Evolutionary conservation across 2,329 filamentous ascomycete species (phyloP).

Genomic region (Neurospora sp.): DNA sequence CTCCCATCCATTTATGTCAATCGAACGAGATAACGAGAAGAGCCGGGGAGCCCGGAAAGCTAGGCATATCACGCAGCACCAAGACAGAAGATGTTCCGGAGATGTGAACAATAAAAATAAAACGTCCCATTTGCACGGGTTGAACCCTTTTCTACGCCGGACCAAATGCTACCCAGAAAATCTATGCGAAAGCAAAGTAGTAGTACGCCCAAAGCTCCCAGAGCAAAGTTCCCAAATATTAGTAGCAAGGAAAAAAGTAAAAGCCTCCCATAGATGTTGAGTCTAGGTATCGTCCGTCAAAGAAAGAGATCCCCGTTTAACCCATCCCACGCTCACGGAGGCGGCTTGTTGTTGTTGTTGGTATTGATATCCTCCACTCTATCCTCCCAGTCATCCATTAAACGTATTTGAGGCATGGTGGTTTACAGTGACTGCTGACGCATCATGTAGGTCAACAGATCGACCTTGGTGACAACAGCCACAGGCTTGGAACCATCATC

Average conservation of each 20-base stretch:
- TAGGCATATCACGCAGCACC: too few species aligned
- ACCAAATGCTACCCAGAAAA: constrained; percentile 2
- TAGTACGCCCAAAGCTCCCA: constrained; percentile 3
- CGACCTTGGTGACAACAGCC: constrained; percentile 92
- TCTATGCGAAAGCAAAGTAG: constrained; percentile 3
- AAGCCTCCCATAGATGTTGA: constrained; percentile 22
- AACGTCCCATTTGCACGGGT: constrained; percentile 16
- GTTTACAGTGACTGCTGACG: constrained; percentile 39
- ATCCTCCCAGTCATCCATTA: background rate
- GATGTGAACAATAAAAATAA: background rate
- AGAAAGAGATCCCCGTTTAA: background rate
- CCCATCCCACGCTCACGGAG: background rate
- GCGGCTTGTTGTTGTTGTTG: background rate
- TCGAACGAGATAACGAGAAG: too few species aligned
- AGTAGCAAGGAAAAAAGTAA: background rate
- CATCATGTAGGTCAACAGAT: constrained; percentile 86
- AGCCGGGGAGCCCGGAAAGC: too few species aligned
- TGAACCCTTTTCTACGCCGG: constrained; percentile 13
- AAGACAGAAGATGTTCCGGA: too few species aligned
- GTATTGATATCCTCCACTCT: background rate
- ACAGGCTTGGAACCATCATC: constrained; percentile 61
- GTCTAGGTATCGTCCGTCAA: constrained; percentile 16
- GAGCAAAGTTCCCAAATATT: constrained; percentile 5
- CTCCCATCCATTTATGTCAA: too few species aligned
- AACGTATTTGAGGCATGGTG: background rate